phyloP scores from a whole-genome alignment of 2,329 filamentous ascomycete species.

The Colletotrichum theobromicola region DNA sequence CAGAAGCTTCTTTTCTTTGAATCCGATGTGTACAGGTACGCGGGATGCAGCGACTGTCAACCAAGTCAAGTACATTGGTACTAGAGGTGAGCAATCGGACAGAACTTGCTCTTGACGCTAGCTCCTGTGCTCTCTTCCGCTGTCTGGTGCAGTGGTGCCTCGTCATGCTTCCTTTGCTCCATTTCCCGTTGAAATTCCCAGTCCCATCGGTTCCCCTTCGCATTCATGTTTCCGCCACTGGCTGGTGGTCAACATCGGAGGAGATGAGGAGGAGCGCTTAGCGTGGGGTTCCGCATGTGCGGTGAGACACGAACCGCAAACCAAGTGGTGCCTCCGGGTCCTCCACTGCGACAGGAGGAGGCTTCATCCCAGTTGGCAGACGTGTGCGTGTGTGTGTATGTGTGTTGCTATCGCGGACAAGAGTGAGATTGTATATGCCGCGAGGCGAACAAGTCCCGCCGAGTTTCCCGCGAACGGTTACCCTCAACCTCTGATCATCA shows the following conservation, averaged over 20 bases:
- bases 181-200: not conserved
- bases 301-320: not conserved
- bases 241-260: not conserved
- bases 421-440: not conserved
- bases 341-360: not conserved
- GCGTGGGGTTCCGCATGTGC: constrained; percentile 2
- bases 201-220: not conserved
- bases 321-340: not conserved
- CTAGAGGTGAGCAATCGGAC: not conserved
- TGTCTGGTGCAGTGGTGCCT: not conserved
- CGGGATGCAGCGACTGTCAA: not conserved
- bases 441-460: not conserved
- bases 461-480: not conserved
- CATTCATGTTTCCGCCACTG: not conserved
- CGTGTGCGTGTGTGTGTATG: not conserved
- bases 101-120: not conserved
- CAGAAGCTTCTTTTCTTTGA: not conserved
- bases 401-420: not conserved
- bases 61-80: not conserved
- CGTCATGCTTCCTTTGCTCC: not conserved
- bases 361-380: not conserved
- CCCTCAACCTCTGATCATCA: not conserved
- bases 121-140: not conserved
- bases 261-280: not conserved
- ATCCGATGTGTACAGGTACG: not conserved